phyloP scores from a whole-genome alignment of 371 early-diverging fungal genomes.

The Apophysomyces ossiformis region DNA sequence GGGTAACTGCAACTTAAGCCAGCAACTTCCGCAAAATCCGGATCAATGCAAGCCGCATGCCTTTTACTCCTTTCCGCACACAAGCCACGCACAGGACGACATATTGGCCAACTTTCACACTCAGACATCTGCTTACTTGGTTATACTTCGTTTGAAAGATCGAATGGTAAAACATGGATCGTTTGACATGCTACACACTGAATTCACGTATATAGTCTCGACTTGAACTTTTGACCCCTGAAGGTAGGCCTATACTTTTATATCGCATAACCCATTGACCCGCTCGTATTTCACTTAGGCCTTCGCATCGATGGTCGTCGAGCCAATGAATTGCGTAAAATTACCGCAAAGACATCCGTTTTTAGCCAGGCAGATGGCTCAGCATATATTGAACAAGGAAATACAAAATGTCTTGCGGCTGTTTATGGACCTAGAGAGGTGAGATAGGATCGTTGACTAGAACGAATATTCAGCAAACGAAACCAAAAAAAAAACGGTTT shows the following conservation, averaged over 20 bases:
- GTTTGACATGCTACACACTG: background rate
- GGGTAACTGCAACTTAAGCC: too few species aligned
- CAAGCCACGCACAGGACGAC: background rate
- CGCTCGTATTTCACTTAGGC: constrained; percentile 47
- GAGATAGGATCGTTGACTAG: background rate
- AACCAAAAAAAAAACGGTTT: background rate
- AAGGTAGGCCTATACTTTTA: constrained; percentile 43
- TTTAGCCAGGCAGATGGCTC: constrained; percentile 91
- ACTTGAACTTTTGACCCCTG: constrained; percentile 66
- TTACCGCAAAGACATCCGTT: constrained; percentile 79
- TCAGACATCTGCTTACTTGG: background rate
- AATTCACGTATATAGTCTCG: constrained; percentile 53
- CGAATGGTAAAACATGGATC: background rate
- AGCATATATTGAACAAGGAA: constrained; percentile 94
- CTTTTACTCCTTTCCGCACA: background rate
- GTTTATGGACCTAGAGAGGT: constrained; percentile 96
- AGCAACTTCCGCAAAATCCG: background rate
- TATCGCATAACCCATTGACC: background rate
- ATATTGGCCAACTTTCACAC: background rate
- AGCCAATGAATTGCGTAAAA: constrained; percentile 86
- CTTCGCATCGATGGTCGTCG: constrained; percentile 95
- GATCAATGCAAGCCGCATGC: background rate
- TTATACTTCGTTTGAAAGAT: background rate
- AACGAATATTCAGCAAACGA: background rate
- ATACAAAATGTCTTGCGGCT: constrained; percentile 90